Evolutionary conservation across 306 rosid genomes (phyloP).

Genomic region (apple (Malus domestica)): DNA sequence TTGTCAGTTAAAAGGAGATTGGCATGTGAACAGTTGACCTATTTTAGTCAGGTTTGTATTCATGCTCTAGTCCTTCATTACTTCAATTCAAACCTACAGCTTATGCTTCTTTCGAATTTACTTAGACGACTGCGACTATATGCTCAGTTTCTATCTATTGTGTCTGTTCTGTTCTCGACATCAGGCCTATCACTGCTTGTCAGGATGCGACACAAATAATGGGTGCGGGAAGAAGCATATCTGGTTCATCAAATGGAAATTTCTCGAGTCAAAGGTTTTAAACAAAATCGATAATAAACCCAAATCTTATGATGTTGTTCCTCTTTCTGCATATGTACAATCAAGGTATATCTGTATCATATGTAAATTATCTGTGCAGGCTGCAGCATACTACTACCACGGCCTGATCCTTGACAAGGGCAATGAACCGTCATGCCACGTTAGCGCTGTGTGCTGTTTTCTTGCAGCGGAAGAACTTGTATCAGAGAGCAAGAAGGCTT

Average conservation of each 20-base stretch:
- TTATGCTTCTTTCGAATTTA: not conserved
- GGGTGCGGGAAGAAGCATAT: constrained; percentile 65
- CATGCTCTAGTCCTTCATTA: constrained; percentile 1
- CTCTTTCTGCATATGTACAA: not conserved
- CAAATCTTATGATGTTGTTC: not conserved
- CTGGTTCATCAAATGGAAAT: constrained; percentile 85
- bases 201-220: constrained; percentile 44
- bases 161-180: constrained; percentile 20
- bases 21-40: constrained; percentile 86
- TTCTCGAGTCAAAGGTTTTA: constrained; percentile 78
- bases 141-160: not conserved
- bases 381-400: constrained; percentile 92
- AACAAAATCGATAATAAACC: not conserved
- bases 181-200: constrained; percentile 76
- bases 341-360: not conserved
- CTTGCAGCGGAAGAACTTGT: constrained; percentile 87
- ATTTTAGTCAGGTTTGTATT: constrained; percentile 66
- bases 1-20: constrained; percentile 80
- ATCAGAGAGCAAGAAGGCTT: constrained; percentile 74
- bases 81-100: not conserved
- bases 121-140: not conserved
- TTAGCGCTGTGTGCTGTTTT: constrained; percentile 71
- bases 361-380: constrained; percentile 30
- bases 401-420: constrained; percentile 87
- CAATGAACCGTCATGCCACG: constrained; percentile 58